Evolutionary conservation across 2,329 filamentous ascomycete genomes (phyloP).

Genomic region (Ophiostoma triangulosporum): DNA sequence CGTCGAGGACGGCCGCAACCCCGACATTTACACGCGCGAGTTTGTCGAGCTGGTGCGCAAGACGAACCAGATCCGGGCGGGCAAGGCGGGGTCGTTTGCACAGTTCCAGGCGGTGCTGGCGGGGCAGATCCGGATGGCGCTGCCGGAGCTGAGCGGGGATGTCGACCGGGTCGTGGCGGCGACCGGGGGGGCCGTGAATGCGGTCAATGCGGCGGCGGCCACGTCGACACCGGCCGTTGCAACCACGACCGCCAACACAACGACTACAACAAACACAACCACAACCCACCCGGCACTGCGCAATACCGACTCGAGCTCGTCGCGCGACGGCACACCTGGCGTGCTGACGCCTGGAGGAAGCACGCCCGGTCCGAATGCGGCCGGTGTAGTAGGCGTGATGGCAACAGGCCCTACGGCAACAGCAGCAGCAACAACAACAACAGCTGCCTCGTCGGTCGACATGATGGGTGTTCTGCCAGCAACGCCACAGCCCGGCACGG

Average conservation of each 20-base stretch:
- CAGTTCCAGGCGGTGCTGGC: slow-evolving; percentile 50
- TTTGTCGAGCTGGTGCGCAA: slow-evolving; percentile 56
- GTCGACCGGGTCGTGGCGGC: slow-evolving; percentile 35
- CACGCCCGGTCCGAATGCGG: background rate
- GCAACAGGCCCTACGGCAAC: background rate
- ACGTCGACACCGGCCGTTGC: background rate
- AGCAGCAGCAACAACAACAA: background rate
- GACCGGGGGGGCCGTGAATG: slow-evolving; percentile 20
- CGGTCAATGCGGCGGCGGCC: background rate
- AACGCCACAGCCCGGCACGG: slow-evolving; percentile 8
- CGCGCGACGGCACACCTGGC: background rate
- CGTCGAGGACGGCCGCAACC: slow-evolving; percentile 58
- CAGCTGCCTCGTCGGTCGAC: background rate
- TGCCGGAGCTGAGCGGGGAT: slow-evolving; percentile 46
- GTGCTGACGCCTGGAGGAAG: background rate
- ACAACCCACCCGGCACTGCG: background rate
- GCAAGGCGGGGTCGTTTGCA: slow-evolving; percentile 48
- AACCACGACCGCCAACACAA: background rate
- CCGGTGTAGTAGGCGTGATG: background rate
- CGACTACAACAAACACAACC: background rate
- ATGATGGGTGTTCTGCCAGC: slow-evolving; percentile 13
- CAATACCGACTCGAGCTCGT: background rate
- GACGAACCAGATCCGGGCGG: slow-evolving; percentile 52
- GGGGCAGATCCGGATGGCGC: slow-evolving; percentile 39
- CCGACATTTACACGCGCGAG: slow-evolving; percentile 61